Conservation (phyloP, 2,329 filamentous ascomycete species). For the Colletotrichum sansevieriae region DNA sequence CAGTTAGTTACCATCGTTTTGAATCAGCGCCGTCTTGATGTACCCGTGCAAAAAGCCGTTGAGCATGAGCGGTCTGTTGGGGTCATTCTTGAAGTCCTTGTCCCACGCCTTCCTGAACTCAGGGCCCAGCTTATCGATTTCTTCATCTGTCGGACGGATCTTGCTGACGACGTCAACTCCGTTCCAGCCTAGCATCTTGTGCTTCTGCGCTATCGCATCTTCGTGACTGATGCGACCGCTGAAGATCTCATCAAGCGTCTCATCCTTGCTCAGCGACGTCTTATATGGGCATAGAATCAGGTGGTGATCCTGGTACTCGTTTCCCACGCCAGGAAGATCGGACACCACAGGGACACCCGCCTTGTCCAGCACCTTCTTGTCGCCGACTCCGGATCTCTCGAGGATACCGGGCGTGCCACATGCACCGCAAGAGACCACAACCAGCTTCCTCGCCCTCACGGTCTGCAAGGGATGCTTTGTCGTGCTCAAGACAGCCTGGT, state of each 20-base stretch:
- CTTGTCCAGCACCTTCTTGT: constrained; percentile 46
- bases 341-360: constrained; percentile 43
- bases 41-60: constrained; percentile 44
- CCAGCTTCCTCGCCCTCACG: constrained; percentile 60
- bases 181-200: constrained; percentile 65
- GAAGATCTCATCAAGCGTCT: constrained; percentile 56
- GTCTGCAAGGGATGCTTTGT: constrained; percentile 33
- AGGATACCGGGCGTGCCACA: constrained; percentile 61
- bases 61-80: constrained; percentile 46
- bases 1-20: background rate
- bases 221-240: constrained; percentile 42
- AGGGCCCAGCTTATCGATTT: constrained; percentile 63
- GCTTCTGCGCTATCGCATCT: constrained; percentile 44
- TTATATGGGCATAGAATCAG: constrained; percentile 64
- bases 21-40: background rate
- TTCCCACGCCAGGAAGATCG: constrained; percentile 45
- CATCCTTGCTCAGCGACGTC: constrained; percentile 56
- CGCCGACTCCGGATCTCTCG: constrained; percentile 65
- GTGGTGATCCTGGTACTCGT: constrained; percentile 64
- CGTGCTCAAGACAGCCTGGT: constrained; percentile 43
- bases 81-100: constrained; percentile 57
- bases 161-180: constrained; percentile 66
- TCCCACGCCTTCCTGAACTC: constrained; percentile 66
- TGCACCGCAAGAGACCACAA: constrained; percentile 57
- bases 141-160: constrained; percentile 64